phyloP scores from a whole-genome alignment of 2,329 filamentous ascomycete species.

The Diaporthe humulicola region DNA sequence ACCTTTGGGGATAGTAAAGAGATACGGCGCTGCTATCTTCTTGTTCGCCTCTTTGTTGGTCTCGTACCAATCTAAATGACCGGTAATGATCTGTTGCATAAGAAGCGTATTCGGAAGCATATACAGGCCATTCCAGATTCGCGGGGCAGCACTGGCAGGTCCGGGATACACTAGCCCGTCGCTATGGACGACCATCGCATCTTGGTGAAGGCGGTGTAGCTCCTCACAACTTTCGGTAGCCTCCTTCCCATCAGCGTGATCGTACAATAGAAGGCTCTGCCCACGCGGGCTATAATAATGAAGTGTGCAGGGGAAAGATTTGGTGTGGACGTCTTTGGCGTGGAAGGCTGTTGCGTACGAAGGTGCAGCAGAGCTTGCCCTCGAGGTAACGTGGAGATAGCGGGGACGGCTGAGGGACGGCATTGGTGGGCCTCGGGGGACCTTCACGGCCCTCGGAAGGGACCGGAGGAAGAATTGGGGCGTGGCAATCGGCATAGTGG shows the following conservation, averaged over 20 bases:
- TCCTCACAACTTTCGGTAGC: background rate
- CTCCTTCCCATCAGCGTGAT: constrained; percentile 1
- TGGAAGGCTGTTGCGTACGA: constrained; percentile 3
- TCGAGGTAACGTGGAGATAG: background rate
- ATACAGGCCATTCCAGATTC: constrained; percentile 6
- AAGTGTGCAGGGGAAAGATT: constrained; percentile 6
- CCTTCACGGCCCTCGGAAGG: background rate
- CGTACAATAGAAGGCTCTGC: background rate
- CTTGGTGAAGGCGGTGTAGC: background rate
- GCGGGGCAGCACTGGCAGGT: background rate
- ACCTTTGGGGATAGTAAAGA: constrained; percentile 3
- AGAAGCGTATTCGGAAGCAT: constrained; percentile 21
- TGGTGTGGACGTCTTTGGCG: background rate
- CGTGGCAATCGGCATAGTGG: constrained; percentile 1
- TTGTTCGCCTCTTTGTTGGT: background rate
- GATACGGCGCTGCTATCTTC: background rate
- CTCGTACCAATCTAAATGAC: constrained; percentile 2
- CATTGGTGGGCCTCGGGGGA: background rate
- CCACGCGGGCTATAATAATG: constrained; percentile 5
- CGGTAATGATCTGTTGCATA: background rate
- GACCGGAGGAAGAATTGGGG: background rate
- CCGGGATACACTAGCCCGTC: constrained; percentile 6
- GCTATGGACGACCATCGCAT: constrained; percentile 5
- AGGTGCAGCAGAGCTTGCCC: constrained; percentile 1
- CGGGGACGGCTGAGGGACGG: background rate